These are phyloP conservation scores for Paraconiothyrium brasiliense DNA, from an alignment of 2,329 filamentous ascomycete genomes.

Conservation along the genomic window DNA sequence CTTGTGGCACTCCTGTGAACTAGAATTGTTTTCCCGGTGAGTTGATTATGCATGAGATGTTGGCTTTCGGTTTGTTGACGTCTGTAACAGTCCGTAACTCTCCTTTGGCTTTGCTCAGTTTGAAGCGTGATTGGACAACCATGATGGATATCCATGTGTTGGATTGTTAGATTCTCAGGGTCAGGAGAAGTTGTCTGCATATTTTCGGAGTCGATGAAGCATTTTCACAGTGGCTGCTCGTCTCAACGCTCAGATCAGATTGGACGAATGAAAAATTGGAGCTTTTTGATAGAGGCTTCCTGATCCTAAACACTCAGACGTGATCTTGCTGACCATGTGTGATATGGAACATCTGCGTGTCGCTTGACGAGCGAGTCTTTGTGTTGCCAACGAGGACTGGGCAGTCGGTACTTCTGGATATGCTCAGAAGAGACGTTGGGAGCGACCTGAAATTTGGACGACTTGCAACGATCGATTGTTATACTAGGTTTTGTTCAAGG, in stretches of 20 bases:
- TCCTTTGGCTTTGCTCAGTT: constrained; percentile 19
- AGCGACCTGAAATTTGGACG: too few relatives aligned
- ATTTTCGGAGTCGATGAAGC: constrained; percentile 13
- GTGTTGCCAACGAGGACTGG: background rate
- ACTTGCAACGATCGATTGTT: too few relatives aligned
- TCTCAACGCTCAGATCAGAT: constrained; percentile 7
- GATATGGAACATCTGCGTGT: background rate
- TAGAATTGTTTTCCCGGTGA: constrained; percentile 31
- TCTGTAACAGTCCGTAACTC: background rate
- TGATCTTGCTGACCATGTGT: background rate
- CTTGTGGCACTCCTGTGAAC: constrained; percentile 53
- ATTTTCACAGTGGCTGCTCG: constrained; percentile 14
- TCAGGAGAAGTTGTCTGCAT: constrained; percentile 29
- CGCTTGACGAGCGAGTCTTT: background rate
- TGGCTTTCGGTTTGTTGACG: constrained; percentile 12
- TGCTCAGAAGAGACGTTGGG: too few relatives aligned
- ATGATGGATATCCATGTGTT: constrained; percentile 17
- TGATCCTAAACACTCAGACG: too few relatives aligned
- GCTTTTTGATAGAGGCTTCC: background rate
- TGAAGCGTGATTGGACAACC: constrained; percentile 19
- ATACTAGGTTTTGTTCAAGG: too few relatives aligned
- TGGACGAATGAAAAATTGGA: constrained; percentile 17
- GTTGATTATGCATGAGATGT: background rate
- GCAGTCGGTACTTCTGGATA: too few relatives aligned
- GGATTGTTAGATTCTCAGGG: constrained; percentile 28